Percentiles rank a stretch among this genome's conserved stretches.
Conservation (phyloP, 371 early-diverging fungal genomes). For the Lichtheimia corymbifera region DNA sequence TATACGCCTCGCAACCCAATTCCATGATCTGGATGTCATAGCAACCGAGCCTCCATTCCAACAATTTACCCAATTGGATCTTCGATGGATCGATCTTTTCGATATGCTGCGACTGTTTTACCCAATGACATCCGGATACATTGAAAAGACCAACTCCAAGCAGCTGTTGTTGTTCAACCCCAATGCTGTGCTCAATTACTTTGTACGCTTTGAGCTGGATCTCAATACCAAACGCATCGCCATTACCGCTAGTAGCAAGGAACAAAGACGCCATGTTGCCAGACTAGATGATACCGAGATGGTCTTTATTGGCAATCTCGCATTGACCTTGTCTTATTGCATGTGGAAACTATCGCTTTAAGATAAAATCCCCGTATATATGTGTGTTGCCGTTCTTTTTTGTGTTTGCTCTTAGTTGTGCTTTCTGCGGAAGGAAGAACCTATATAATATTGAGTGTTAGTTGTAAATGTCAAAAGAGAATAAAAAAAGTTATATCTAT, state of each 20-base stretch:
- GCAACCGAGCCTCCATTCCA: conserved; percentile 21
- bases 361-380: background rate
- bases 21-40: conserved; percentile 13
- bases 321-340: conserved; percentile 30
- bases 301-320: conserved; percentile 20
- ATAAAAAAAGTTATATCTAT: background rate
- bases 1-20: conserved; percentile 9
- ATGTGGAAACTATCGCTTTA: conserved; percentile 30
- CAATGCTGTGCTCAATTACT: conserved; percentile 25
- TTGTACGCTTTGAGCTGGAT: conserved; percentile 28
- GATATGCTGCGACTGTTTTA: conserved; percentile 36
- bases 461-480: too few species aligned
- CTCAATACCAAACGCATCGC: background rate
- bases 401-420: conserved; percentile 34
- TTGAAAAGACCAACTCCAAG: conserved; percentile 16
- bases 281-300: conserved; percentile 23
- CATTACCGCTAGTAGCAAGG: conserved; percentile 14
- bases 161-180: conserved; percentile 37
- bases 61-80: conserved; percentile 24
- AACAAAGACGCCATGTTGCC: background rate
- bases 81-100: conserved; percentile 36
- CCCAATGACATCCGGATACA: conserved; percentile 30
- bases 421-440: conserved; percentile 58
- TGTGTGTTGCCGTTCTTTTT: conserved; percentile 3
- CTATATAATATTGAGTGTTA: too few species aligned